Evolutionary conservation across 257 asterid species (phyloP).

Genomic region (Rhazya stricta): DNA sequence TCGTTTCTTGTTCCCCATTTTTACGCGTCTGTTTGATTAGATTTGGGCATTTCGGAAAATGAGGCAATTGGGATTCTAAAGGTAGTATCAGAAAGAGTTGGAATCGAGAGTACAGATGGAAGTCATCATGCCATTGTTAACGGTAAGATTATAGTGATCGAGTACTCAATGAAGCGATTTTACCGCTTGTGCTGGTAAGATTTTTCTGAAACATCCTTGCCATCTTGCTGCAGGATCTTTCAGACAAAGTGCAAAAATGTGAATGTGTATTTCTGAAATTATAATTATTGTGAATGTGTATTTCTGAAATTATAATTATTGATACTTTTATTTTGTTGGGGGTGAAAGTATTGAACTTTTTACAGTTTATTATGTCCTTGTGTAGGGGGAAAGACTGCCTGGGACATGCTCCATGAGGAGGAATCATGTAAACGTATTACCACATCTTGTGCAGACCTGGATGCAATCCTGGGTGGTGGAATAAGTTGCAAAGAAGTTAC

Average conservation of each 20-base stretch:
- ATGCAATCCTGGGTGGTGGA: constrained; percentile 87
- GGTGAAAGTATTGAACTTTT: neutral
- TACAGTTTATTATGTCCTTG: neutral
- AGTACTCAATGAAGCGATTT: neutral
- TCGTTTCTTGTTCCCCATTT: neutral
- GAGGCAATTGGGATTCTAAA: constrained; percentile 59
- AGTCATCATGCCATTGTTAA: constrained; percentile 39
- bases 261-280: neutral
- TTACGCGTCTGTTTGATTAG: constrained; percentile 23
- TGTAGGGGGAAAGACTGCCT: constrained; percentile 85
- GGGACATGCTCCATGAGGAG: constrained; percentile 93
- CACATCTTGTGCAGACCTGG: constrained; percentile 80
- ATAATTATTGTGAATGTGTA: no score
- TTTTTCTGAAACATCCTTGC: no score
- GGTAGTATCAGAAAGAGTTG: constrained; percentile 51
- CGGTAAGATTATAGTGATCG: constrained; percentile 35
- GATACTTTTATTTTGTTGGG: neutral
- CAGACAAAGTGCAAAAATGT: no score
- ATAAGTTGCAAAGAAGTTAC: constrained; percentile 85
- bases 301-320: no score
- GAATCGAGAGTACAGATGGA: constrained; percentile 36
- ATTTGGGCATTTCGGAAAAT: constrained; percentile 59
- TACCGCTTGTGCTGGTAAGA: neutral
- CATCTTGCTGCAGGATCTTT: no score
- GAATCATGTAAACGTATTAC: constrained; percentile 58